Percentiles rank a stretch among this genome's conserved stretches.
phyloP scores from a whole-genome alignment of 441 rosid genomes.

The Viola pubescens region DNA sequence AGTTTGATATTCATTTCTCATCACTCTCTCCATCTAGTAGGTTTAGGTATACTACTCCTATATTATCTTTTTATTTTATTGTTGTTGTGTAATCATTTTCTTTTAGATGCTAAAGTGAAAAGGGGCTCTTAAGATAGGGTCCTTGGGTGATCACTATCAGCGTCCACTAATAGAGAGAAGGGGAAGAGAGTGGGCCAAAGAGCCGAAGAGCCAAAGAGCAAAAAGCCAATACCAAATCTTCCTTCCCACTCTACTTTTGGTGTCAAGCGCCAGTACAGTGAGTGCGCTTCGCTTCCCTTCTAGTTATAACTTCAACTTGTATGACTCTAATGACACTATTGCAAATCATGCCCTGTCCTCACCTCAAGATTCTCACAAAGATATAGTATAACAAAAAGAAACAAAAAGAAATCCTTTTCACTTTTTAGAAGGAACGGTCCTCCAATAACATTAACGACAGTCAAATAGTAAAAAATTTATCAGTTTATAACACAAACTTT shows the following conservation, averaged over 20 bases:
- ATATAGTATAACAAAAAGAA: slow-evolving; percentile 3
- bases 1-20: slow-evolving; percentile 5
- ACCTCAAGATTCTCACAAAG: neutral
- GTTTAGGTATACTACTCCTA: too few relatives aligned
- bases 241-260: slow-evolving; percentile 10
- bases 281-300: neutral
- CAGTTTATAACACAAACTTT: too few relatives aligned
- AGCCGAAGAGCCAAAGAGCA: neutral
- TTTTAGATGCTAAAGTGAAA: slow-evolving; percentile 11
- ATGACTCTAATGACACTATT: neutral
- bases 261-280: neutral
- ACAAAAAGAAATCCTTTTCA: neutral
- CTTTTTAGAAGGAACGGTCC: slow-evolving; percentile 23
- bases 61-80: too few relatives aligned
- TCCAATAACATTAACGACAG: neutral
- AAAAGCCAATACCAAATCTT: neutral
- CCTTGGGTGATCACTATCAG: slow-evolving; percentile 5
- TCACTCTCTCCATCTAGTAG: slow-evolving; percentile 5
- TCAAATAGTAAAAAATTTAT: too few relatives aligned
- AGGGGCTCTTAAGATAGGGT: neutral
- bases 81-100: neutral
- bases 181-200: too few relatives aligned
- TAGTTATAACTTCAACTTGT: too few relatives aligned
- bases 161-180: slow-evolving; percentile 7
- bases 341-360: slow-evolving; percentile 8